phyloP scores from a whole-genome alignment of 2,329 filamentous ascomycete species.

The Aspergillus sclerotialis region DNA sequence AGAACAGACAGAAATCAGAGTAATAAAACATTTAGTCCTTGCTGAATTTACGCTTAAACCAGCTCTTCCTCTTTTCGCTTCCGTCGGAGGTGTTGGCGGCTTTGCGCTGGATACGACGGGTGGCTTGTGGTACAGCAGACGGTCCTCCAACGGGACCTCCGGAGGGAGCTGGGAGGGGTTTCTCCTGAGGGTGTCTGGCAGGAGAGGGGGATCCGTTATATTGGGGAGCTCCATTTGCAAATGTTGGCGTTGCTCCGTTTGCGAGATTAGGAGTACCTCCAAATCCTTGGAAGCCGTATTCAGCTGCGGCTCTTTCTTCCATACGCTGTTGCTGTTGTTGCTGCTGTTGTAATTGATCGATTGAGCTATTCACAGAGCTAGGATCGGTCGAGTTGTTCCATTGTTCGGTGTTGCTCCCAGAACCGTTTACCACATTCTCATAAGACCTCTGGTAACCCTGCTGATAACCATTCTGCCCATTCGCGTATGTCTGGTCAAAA shows the following conservation, averaged over 20 bases:
- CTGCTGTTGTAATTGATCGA: constrained; percentile 61
- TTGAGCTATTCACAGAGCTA: constrained; percentile 88
- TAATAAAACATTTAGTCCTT: constrained; percentile 19
- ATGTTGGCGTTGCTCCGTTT: constrained; percentile 13
- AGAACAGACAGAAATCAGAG: constrained; percentile 5
- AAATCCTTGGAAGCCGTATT: constrained; percentile 57
- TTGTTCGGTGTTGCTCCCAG: constrained; percentile 62
- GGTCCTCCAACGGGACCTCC: constrained; percentile 20
- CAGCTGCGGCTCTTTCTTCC: constrained; percentile 44
- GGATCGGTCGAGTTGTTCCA: constrained; percentile 79
- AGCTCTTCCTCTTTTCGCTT: constrained; percentile 76
- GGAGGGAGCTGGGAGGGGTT: constrained; percentile 9
- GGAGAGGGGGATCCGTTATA: neutral
- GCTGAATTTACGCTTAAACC: constrained; percentile 80
- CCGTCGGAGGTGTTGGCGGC: constrained; percentile 12
- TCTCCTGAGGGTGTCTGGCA: neutral
- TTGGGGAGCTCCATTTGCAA: constrained; percentile 3
- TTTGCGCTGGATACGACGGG: constrained; percentile 16
- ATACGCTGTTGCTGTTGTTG: constrained; percentile 30
- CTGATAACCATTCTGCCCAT: constrained; percentile 22
- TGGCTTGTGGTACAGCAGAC: constrained; percentile 12
- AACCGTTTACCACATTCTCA: constrained; percentile 68
- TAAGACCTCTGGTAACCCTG: constrained; percentile 68
- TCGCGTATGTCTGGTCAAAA: constrained; percentile 30
- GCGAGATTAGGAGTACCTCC: constrained; percentile 37